These are phyloP conservation scores for Bacterosira constricta DNA, from an alignment of 108 stramenopile species.

Conservation along the genomic window DNA sequence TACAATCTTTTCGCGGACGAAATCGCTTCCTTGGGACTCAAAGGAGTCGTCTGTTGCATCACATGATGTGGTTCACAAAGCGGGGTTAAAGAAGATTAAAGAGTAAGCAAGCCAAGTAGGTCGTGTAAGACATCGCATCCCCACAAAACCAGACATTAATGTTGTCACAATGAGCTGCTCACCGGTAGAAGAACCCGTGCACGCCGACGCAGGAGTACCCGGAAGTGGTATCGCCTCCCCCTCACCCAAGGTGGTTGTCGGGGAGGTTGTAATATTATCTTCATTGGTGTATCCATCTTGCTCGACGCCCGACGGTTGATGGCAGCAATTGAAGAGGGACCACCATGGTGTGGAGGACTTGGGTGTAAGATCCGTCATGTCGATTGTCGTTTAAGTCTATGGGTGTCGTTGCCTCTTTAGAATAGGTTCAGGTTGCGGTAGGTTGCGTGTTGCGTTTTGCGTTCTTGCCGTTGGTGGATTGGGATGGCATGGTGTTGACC, in stretches of 20 bases:
- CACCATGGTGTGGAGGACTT: background rate
- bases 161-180: background rate
- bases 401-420: too few relatives aligned
- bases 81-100: background rate
- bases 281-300: background rate
- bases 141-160: background rate
- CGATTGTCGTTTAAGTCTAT: conserved; percentile 36
- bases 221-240: background rate
- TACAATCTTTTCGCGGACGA: background rate
- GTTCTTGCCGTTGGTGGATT: too few relatives aligned
- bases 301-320: background rate
- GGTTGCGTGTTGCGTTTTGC: too few relatives aligned
- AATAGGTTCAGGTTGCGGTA: too few relatives aligned
- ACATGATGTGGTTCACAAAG: background rate
- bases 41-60: background rate
- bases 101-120: background rate
- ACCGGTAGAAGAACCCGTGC: background rate
- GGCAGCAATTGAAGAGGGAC: background rate
- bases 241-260: background rate
- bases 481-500: too few relatives aligned
- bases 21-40: background rate
- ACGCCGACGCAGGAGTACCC: background rate
- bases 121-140: too few relatives aligned
- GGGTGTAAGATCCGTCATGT: background rate
- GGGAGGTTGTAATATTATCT: background rate